Evolutionary conservation across 2,329 filamentous ascomycete species (phyloP).

Genomic region (Tolypocladium paradoxum): DNA sequence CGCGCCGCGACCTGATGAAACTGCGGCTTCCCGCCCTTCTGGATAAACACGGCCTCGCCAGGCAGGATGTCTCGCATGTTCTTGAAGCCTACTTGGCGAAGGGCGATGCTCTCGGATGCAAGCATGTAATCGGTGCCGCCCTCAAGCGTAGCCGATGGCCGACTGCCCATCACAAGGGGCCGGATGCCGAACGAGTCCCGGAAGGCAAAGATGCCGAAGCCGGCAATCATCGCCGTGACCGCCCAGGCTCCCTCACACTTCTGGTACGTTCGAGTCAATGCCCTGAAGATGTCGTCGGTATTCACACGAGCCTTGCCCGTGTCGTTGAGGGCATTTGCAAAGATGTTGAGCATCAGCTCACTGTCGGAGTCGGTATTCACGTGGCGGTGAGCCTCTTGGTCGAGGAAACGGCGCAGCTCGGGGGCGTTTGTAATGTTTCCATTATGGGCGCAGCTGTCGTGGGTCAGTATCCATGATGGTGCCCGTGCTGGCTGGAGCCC

Average conservation of each 20-base stretch:
- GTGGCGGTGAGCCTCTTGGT: constrained; percentile 70
- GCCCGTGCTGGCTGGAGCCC: not conserved
- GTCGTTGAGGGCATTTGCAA: constrained; percentile 70
- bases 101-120: constrained; percentile 77
- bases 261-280: constrained; percentile 60
- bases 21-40: constrained; percentile 62
- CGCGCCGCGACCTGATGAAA: constrained; percentile 64
- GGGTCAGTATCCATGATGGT: not conserved
- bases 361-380: constrained; percentile 87
- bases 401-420: constrained; percentile 60
- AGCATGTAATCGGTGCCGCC: constrained; percentile 76
- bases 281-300: constrained; percentile 63
- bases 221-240: constrained; percentile 71
- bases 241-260: constrained; percentile 67
- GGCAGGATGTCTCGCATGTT: constrained; percentile 70
- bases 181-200: constrained; percentile 54
- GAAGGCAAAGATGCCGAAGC: constrained; percentile 72
- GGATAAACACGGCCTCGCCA: constrained; percentile 75
- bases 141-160: constrained; percentile 51
- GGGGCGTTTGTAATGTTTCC: constrained; percentile 76
- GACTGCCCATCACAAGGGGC: constrained; percentile 67
- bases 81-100: constrained; percentile 69
- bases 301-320: constrained; percentile 75
- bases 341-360: constrained; percentile 66
- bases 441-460: constrained; percentile 56